Evolutionary conservation across 495 filamentous ascomycete genomes (phyloP).

Genomic region (Arthonia radiata): DNA sequence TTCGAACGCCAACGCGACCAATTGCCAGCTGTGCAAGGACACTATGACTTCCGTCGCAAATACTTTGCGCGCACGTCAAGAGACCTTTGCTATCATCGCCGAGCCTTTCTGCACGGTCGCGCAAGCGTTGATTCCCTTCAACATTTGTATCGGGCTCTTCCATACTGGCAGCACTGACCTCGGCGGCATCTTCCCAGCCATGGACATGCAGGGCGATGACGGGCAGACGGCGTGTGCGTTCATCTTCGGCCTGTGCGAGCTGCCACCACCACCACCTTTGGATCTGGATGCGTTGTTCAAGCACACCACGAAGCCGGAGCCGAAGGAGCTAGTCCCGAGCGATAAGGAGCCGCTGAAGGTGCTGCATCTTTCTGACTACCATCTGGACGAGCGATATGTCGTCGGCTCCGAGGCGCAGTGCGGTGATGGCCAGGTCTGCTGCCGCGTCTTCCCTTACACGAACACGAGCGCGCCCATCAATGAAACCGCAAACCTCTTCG

Average conservation of each 20-base stretch:
- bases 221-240: not conserved
- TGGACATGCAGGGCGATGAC: not conserved
- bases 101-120: not conserved
- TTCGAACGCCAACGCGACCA: not conserved
- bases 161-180: not conserved
- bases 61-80: not conserved
- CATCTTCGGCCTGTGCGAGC: not conserved
- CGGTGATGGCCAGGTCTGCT: slow-evolving; percentile 24
- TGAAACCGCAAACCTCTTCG: slow-evolving; percentile 30
- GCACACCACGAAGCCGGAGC: no score
- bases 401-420: slow-evolving; percentile 32
- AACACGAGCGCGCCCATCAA: slow-evolving; percentile 19
- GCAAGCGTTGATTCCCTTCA: not conserved
- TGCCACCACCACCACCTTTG: not conserved
- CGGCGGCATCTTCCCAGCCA: not conserved
- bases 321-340: no score
- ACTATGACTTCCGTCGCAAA: not conserved
- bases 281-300: no score
- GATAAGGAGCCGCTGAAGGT: no score
- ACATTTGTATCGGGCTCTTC: not conserved
- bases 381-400: slow-evolving; percentile 31
- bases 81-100: not conserved
- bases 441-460: slow-evolving; percentile 14
- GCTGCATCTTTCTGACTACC: slow-evolving; percentile 33
- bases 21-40: not conserved